phyloP scores from a whole-genome alignment of 2,329 filamentous ascomycete species.

The Trichoderma oligosporum region DNA sequence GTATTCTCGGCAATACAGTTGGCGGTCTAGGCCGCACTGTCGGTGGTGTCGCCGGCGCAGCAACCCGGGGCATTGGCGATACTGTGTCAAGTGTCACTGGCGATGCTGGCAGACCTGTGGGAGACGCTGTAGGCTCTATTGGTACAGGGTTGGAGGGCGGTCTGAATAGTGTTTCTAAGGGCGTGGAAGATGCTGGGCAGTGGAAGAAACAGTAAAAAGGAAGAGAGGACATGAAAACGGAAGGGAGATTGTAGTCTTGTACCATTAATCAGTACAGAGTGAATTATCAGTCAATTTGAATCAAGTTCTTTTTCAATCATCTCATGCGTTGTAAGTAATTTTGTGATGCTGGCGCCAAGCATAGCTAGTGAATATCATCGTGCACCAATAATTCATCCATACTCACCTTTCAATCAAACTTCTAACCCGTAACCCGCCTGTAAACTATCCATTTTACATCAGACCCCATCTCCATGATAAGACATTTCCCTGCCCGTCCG shows the following conservation, averaged over 20 bases:
- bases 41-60: slow-evolving; percentile 46
- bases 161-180: slow-evolving; percentile 46
- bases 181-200: slow-evolving; percentile 55
- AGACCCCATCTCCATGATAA: neutral
- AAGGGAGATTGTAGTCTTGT: too few species aligned
- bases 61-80: slow-evolving; percentile 54
- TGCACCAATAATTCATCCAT: neutral
- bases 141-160: slow-evolving; percentile 53
- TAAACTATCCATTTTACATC: neutral
- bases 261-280: too few species aligned
- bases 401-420: neutral
- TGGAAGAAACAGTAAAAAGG: slow-evolving; percentile 44
- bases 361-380: neutral
- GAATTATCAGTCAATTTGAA: neutral
- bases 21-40: slow-evolving; percentile 40
- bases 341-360: neutral
- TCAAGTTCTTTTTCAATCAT: neutral
- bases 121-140: slow-evolving; percentile 51
- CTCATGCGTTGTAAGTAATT: neutral
- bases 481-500: neutral
- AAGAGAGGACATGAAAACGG: too few species aligned
- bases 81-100: slow-evolving; percentile 54
- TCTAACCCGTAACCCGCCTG: neutral
- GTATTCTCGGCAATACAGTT: slow-evolving; percentile 39
- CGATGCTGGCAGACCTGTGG: slow-evolving; percentile 50